Evolutionary conservation across 345 rosid genomes (phyloP), one percentile per base, ranked within the genome.

Genomic region (Hypericum androsaemum): DNA sequence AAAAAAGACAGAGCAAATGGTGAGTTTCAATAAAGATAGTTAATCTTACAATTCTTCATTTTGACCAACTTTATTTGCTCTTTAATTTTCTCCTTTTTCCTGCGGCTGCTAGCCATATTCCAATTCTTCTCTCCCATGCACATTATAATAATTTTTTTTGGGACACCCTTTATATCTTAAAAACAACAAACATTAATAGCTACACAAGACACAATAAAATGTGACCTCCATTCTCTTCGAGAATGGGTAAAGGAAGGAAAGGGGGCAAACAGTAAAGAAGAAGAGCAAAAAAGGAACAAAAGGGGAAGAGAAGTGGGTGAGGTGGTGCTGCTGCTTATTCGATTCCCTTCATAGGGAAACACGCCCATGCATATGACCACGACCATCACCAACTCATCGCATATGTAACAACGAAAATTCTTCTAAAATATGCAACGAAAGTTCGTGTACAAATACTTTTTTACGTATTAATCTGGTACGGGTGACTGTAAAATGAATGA

Each of bases 201-300:
- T 3, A 45, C 10, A 16, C 6, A 3, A 37, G 14, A 36, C 12
- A 10, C 14, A 32, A 6, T 2, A 46, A 60, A 52, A 46, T 56
- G 62, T 70, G 78, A 66, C 69, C 44, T 73, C 78, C 81, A 77
- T 73, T 77, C 74, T 73, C 81, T 77, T 65, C 78, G 75, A 64
- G 71, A 70, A 64, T 22, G 37, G 78, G 71, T 68, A 77, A 77
- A 77, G 81, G 56, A 40, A 3, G 51, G 2, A 58, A 50, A 59
- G 64, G 50, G 50, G 48, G 77, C 74, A 70, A 73, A 64, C 74
- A 67, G 74, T 70, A 77, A 73, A 77, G 77, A 64, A 61, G 32
- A 14, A 22, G 32, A 22, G 32, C 32, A 14, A 59, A 41, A 16
- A 40, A 41, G 49, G 32, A 57, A 57, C 53, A 44, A 54, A 46